These are phyloP conservation scores for Trichosporon sp. DNA, from an alignment of 1,284 basidiomycete species.

Conservation along the genomic window DNA sequence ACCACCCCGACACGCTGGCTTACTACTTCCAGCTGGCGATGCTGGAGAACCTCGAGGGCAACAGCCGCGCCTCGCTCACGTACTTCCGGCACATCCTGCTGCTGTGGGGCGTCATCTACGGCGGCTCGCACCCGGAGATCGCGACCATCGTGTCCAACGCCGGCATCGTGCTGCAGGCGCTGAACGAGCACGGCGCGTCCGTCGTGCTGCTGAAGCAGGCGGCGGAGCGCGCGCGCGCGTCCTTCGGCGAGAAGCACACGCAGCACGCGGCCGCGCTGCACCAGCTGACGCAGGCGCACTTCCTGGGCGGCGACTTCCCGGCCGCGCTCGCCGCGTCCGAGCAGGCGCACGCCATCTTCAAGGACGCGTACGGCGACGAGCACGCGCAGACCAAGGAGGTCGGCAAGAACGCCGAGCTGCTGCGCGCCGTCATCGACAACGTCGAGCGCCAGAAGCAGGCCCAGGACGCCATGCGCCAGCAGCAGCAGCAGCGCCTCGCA, in stretches of 20 bases:
- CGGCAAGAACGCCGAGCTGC: conserved; percentile 49
- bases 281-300: conserved; percentile 50
- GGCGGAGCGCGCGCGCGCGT: conserved; percentile 30
- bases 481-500: conserved; percentile 35
- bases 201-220: conserved; percentile 41
- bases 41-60: conserved; percentile 52
- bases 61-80: conserved; percentile 51
- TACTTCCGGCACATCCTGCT: conserved; percentile 55
- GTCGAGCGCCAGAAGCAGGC: conserved; percentile 43
- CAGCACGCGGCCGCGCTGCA: conserved; percentile 45
- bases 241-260: conserved; percentile 45
- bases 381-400: conserved; percentile 51
- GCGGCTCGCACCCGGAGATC: conserved; percentile 53
- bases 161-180: conserved; percentile 46
- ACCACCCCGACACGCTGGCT: conserved; percentile 54
- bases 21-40: conserved; percentile 59
- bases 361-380: conserved; percentile 45
- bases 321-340: conserved; percentile 47
- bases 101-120: conserved; percentile 56
- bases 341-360: conserved; percentile 48
- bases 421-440: conserved; percentile 46
- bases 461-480: conserved; percentile 40
- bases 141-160: conserved; percentile 51
- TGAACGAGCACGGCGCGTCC: conserved; percentile 44
- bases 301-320: conserved; percentile 48